phyloP scores from a whole-genome alignment of 2,329 filamentous ascomycete genomes.

The Trichoderma hamatum region DNA sequence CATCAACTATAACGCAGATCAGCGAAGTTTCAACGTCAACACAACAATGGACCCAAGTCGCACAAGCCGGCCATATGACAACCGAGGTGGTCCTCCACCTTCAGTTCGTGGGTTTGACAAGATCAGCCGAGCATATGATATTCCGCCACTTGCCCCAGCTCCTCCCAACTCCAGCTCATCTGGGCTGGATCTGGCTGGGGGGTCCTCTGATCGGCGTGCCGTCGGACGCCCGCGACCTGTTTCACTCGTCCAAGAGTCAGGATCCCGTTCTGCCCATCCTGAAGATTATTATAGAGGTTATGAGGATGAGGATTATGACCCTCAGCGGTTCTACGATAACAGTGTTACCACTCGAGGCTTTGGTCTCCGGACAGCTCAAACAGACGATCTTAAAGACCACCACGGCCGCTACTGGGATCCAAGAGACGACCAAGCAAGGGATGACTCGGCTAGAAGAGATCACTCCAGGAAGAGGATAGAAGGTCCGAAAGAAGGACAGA shows the following conservation, averaged over 20 bases:
- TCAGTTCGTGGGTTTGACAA: slow-evolving; percentile 72
- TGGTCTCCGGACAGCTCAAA: slow-evolving; percentile 51
- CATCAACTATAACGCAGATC: slow-evolving; percentile 54
- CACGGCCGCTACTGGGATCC: slow-evolving; percentile 41
- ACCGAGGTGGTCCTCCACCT: slow-evolving; percentile 62
- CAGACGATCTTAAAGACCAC: slow-evolving; percentile 46
- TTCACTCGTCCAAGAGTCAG: slow-evolving; percentile 57
- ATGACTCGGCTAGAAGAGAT: slow-evolving; percentile 10
- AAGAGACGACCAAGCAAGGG: slow-evolving; percentile 35
- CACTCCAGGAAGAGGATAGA: slow-evolving; percentile 35
- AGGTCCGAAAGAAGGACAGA: slow-evolving; percentile 30
- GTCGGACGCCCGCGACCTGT: slow-evolving; percentile 48
- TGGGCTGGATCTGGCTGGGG: slow-evolving; percentile 28
- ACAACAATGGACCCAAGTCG: slow-evolving; percentile 49
- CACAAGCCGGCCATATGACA: slow-evolving; percentile 44
- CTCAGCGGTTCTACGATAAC: slow-evolving; percentile 50
- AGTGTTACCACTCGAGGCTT: slow-evolving; percentile 53
- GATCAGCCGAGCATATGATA: slow-evolving; percentile 57
- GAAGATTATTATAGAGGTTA: slow-evolving; percentile 54
- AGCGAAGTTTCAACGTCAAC: slow-evolving; percentile 51
- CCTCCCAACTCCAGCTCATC: slow-evolving; percentile 41
- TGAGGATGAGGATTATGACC: slow-evolving; percentile 49
- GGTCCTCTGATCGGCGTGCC: slow-evolving; percentile 31
- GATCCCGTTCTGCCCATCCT: slow-evolving; percentile 47
- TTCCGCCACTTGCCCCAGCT: slow-evolving; percentile 48